Percentiles rank a stretch among this genome's conserved stretches.
phyloP scores from a whole-genome alignment of 305 asterid species.

The Fraxinus dipetala region DNA sequence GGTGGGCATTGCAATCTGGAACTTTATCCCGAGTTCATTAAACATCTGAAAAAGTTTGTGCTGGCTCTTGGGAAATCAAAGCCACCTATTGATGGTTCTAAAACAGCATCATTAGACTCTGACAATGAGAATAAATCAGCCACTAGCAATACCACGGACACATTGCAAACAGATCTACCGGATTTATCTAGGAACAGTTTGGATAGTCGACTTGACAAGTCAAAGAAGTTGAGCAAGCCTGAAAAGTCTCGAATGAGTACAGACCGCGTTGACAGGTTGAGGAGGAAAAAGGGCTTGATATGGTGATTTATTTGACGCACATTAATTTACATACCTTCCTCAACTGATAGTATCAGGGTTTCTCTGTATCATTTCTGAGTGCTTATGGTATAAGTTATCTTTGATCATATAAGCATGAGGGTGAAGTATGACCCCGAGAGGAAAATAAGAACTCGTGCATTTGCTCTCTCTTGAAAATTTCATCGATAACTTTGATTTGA shows the following conservation, averaged over 20 bases:
- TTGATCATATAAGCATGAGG: slow-evolving; percentile 24
- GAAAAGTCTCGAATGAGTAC: slow-evolving; percentile 96
- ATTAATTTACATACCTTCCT: slow-evolving; percentile 23
- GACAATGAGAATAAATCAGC: slow-evolving; percentile 42
- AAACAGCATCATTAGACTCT: slow-evolving; percentile 39
- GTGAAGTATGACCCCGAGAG: slow-evolving; percentile 22
- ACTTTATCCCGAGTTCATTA: slow-evolving; percentile 89
- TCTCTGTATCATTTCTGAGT: slow-evolving; percentile 27
- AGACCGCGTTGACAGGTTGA: slow-evolving; percentile 79
- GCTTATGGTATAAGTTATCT: slow-evolving; percentile 30
- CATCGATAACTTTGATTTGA: slow-evolving; percentile 37
- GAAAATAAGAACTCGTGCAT: slow-evolving; percentile 27
- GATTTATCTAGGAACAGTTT: slow-evolving; percentile 92
- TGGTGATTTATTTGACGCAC: slow-evolving; percentile 46
- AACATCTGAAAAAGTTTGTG: slow-evolving; percentile 82
- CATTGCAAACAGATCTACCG: slow-evolving; percentile 61
- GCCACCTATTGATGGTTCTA: slow-evolving; percentile 48
- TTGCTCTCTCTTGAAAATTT: slow-evolving; percentile 37
- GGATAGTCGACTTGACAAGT: slow-evolving; percentile 96
- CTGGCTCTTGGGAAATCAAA: slow-evolving; percentile 73
- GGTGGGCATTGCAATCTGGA: slow-evolving; percentile 99
- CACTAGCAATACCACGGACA: slow-evolving; percentile 44
- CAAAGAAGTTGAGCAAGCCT: slow-evolving; percentile 77
- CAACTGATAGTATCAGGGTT: slow-evolving; percentile 19
- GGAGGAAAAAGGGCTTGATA: slow-evolving; percentile 78